Base-by-base conservation (phyloP, 768 basidiomycete species). In the Trametes elegans region DNA sequence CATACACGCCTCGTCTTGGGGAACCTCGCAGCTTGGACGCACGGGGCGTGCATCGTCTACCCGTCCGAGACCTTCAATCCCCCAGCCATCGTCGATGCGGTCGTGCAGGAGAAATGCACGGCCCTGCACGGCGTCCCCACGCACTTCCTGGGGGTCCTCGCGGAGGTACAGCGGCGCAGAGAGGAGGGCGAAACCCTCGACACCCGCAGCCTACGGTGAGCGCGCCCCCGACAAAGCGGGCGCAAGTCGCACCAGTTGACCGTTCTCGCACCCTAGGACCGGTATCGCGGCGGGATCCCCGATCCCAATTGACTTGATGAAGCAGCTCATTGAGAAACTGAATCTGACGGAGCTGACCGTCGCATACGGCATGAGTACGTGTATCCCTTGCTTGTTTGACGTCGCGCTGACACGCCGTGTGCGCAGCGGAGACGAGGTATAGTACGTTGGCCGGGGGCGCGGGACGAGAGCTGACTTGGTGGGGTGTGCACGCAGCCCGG, bases 351-450 rank as follows among this genome's bases (percentile, higher is more conserved):
- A 90, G 38, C 69, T 93, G 35, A 90, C 90, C 0, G 85, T 81
- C 53, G 89, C 85, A 10, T 93, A 90, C 68, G 90, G 90, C 53
- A 93, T 93, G 90, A 92, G 90, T 93, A 58, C 56, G 86, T 79
- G 24, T n/a, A 21, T 24, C 21, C 29, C 51, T 29, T 16, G 2
- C 26, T 21, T 6, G 5, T 18, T 16, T 27, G 4, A 57, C 34
- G 13, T 54, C 34, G 21, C 38, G 3, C 32, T 47, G 27, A 34
- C 41, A 23, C 11, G 16, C 10, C 31, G 9, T 36, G 16, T 18
- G 11, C 43, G 18, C 55, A 90, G 88, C 88, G 42, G 88, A 90
- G 68, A 90, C 88, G 7, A 87, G 83, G 82, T 81, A 39, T 7
- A 46, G 26, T 42, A n/a, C 11, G 14, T 14, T 21, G 7, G 23